A percentile compares a stretch with the other conserved stretches of the same genome.
Evolutionary conservation across 2,329 filamentous ascomycete species (phyloP).

Genomic region (Aspergillus arachidicola): DNA sequence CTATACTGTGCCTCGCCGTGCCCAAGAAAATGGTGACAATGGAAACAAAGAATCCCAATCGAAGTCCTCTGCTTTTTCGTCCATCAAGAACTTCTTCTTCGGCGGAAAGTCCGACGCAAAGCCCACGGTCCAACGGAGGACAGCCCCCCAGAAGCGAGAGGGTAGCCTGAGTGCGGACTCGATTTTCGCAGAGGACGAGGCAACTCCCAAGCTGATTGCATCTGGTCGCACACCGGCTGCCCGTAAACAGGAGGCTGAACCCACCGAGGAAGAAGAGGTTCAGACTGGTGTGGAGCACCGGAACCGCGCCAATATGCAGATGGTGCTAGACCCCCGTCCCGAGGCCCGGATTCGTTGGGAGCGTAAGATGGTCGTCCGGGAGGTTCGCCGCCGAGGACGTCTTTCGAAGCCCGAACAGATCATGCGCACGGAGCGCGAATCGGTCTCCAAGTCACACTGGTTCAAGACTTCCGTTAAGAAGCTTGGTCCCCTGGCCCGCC

Average conservation of each 20-base stretch:
- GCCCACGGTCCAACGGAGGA: conserved; percentile 31
- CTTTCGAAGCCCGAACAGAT: conserved; percentile 68
- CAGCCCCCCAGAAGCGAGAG: conserved; percentile 35
- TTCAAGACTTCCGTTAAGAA: conserved; percentile 92
- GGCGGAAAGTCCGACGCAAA: conserved; percentile 30
- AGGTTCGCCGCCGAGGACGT: conserved; percentile 69
- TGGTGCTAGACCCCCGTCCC: conserved; percentile 75
- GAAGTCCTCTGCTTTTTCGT: conserved; percentile 31
- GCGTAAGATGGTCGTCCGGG: conserved; percentile 78
- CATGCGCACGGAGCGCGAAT: conserved; percentile 64
- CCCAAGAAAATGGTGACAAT: conserved; percentile 29
- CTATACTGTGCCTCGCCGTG: conserved; percentile 33
- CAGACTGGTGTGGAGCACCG: conserved; percentile 35
- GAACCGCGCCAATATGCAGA: conserved; percentile 59
- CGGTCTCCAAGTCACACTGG: conserved; percentile 64
- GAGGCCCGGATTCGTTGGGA: conserved; percentile 72
- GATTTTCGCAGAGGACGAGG: conserved; percentile 45
- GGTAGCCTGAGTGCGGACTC: conserved; percentile 41
- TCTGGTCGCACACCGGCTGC: conserved; percentile 31
- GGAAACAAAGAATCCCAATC: conserved; percentile 14
- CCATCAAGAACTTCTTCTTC: conserved; percentile 39
- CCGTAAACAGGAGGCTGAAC: conserved; percentile 21
- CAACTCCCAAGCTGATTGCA: conserved; percentile 26
- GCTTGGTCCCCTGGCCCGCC: conserved; percentile 78
- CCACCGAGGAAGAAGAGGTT: conserved; percentile 14